These are phyloP conservation scores for Suhomyces wounanorum DNA, from an alignment of 1,139 yeast genomes.

Conservation along the genomic window DNA sequence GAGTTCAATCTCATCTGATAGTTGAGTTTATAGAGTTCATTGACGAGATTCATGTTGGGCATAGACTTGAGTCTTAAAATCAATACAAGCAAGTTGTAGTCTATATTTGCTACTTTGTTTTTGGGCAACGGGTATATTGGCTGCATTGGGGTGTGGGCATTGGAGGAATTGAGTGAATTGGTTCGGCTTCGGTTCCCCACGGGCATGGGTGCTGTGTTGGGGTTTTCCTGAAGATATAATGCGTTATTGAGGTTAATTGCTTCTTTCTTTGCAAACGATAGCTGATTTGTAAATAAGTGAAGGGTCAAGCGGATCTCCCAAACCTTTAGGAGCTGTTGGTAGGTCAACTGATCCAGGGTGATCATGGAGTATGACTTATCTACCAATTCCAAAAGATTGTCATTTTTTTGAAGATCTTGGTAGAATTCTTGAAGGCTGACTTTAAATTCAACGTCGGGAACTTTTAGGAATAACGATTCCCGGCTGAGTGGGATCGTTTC, in stretches of 20 bases:
- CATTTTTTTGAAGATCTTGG: background rate
- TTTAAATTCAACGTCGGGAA: conserved; percentile 13
- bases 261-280: conserved; percentile 38
- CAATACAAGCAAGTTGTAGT: conserved; percentile 29
- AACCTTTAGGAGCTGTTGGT: conserved; percentile 22
- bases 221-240: conserved; percentile 36
- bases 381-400: conserved; percentile 16
- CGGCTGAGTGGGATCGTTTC: conserved; percentile 13
- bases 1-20: conserved; percentile 37
- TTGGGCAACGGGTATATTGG: conserved; percentile 42
- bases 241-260: conserved; percentile 42
- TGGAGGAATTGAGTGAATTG: background rate
- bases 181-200: conserved; percentile 3
- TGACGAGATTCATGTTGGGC: conserved; percentile 38
- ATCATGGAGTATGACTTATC: conserved; percentile 22
- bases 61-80: conserved; percentile 40
- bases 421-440: conserved; percentile 1
- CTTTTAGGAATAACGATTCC: conserved; percentile 20
- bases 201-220: conserved; percentile 10
- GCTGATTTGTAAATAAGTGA: conserved; percentile 33
- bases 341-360: conserved; percentile 11
- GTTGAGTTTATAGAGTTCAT: conserved; percentile 43
- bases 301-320: conserved; percentile 44
- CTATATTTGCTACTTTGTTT: conserved; percentile 29
- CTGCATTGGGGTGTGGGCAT: conserved; percentile 9